phyloP scores from a whole-genome alignment of 768 basidiomycete genomes.

The Mycena crocata region DNA sequence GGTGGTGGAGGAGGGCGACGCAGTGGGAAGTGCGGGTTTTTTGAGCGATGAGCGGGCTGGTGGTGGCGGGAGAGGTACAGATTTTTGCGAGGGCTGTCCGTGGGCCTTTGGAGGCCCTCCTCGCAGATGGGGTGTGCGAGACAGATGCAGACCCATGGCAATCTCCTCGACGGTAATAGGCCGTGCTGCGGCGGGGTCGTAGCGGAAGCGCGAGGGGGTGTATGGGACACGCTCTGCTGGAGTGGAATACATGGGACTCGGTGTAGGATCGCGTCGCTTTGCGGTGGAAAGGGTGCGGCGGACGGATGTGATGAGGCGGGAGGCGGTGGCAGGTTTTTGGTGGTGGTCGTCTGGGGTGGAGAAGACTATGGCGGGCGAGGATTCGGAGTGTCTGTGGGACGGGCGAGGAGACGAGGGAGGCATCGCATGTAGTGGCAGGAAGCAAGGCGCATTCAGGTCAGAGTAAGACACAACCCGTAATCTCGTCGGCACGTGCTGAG shows the following conservation, averaged over 20 bases:
- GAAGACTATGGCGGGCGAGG: slow-evolving; percentile 6
- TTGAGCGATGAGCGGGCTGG: slow-evolving; percentile 34
- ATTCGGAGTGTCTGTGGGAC: slow-evolving; percentile 3
- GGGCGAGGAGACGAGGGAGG: background rate
- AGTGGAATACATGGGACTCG: slow-evolving; percentile 20
- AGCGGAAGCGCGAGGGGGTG: slow-evolving; percentile 14
- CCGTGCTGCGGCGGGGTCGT: slow-evolving; percentile 5
- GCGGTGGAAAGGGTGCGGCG: slow-evolving; percentile 28
- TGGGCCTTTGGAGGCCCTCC: slow-evolving; percentile 19
- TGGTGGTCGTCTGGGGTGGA: background rate
- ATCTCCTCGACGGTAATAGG: slow-evolving; percentile 36
- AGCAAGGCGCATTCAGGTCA: no score
- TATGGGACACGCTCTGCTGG: slow-evolving; percentile 20
- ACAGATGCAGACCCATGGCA: slow-evolving; percentile 32
- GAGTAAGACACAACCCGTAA: no score
- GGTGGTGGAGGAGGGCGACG: slow-evolving; percentile 26
- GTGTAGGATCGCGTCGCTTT: slow-evolving; percentile 19
- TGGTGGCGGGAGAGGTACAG: slow-evolving; percentile 15
- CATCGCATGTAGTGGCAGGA: no score
- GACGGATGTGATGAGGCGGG: slow-evolving; percentile 25
- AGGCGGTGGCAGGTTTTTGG: background rate
- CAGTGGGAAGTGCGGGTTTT: slow-evolving; percentile 14
- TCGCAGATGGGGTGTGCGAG: slow-evolving; percentile 30
- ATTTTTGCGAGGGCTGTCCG: slow-evolving; percentile 20
- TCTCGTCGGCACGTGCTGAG: no score